Conservation (phyloP, 2,329 filamentous ascomycete genomes). For the Paecilomyces fulvus region DNA sequence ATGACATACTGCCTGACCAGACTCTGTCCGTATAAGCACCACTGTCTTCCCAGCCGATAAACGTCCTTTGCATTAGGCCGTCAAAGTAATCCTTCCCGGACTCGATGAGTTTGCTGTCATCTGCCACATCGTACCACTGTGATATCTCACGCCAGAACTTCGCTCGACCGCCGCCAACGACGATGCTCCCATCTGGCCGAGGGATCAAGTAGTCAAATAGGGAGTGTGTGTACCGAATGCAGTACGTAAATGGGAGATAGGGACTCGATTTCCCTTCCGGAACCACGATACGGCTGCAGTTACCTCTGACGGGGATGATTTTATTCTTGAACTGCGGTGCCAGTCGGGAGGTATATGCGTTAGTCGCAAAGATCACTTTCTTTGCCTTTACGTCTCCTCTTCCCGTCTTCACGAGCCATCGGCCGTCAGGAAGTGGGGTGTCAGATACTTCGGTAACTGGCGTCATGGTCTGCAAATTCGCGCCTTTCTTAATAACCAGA, state of each 20-base stretch:
- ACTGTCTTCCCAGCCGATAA: slow-evolving; percentile 28
- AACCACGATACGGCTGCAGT: slow-evolving; percentile 25
- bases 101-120: slow-evolving; percentile 43
- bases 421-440: slow-evolving; percentile 11
- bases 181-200: slow-evolving; percentile 43
- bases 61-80: slow-evolving; percentile 29
- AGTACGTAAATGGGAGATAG: slow-evolving; percentile 44
- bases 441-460: slow-evolving; percentile 29
- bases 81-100: slow-evolving; percentile 33
- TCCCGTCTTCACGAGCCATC: slow-evolving; percentile 58
- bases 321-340: slow-evolving; percentile 60
- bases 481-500: slow-evolving; percentile 40
- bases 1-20: slow-evolving; percentile 27
- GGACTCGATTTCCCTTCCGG: slow-evolving; percentile 14
- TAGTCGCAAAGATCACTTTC: slow-evolving; percentile 68
- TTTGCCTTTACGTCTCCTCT: slow-evolving; percentile 58
- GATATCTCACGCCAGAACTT: slow-evolving; percentile 17
- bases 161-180: slow-evolving; percentile 56
- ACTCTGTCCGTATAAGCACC: slow-evolving; percentile 21
- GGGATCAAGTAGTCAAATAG: slow-evolving; percentile 45
- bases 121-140: slow-evolving; percentile 38
- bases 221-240: slow-evolving; percentile 46
- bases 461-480: slow-evolving; percentile 48
- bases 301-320: slow-evolving; percentile 66
- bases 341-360: slow-evolving; percentile 73